Percentiles rank a stretch among this genome's conserved stretches.
phyloP scores from a whole-genome alignment of 148 eudicot species.

The Rhododendron simsii region DNA sequence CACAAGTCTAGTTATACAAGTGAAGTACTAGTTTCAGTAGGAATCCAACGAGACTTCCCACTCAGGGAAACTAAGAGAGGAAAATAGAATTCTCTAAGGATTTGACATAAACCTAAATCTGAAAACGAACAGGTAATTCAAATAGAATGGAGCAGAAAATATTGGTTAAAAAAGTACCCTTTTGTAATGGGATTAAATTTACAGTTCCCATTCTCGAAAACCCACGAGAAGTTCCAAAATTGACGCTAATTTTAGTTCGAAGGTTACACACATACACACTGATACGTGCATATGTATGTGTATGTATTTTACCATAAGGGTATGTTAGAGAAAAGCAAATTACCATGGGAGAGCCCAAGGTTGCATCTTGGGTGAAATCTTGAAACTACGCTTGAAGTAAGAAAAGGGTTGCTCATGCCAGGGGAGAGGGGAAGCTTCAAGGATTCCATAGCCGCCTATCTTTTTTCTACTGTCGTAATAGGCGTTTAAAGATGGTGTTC shows the following conservation, averaged over 20 bases:
- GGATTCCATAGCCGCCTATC: slow-evolving; percentile 4
- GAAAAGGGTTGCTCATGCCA: neutral
- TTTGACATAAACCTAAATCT: neutral
- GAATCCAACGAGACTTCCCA: neutral
- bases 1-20: neutral
- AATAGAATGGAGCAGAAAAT: neutral
- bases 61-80: neutral
- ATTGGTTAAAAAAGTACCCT: neutral
- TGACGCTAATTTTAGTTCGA: neutral
- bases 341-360: slow-evolving; percentile 6
- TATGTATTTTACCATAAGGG: neutral
- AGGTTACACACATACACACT: too few species aligned
- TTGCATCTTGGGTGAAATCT: slow-evolving; percentile 10
- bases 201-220: neutral
- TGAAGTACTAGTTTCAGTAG: neutral
- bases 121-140: neutral
- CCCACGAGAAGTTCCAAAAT: neutral
- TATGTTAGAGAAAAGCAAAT: neutral
- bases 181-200: neutral
- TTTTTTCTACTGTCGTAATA: neutral
- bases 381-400: slow-evolving; percentile 1
- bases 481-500: neutral
- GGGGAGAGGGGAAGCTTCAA: slow-evolving; percentile 1
- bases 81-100: neutral
- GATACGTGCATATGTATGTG: neutral